Evolutionary conservation across 2,329 filamentous ascomycete species (phyloP).

Genomic region (Colletotrichum sp.): DNA sequence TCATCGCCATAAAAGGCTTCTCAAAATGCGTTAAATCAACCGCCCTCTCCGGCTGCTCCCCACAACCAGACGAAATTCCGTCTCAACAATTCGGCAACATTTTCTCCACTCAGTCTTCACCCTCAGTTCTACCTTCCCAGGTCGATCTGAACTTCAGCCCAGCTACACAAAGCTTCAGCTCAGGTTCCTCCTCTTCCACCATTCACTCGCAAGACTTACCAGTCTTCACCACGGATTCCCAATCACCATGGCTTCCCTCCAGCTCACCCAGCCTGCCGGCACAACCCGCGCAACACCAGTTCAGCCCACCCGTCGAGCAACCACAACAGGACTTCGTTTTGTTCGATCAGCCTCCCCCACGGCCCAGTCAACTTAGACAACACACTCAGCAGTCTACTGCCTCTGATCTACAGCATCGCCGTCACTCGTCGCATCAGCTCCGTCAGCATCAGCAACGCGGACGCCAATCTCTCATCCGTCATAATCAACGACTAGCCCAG

Average conservation of each 20-base stretch:
- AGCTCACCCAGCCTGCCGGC: constrained; percentile 67
- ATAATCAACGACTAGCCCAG: constrained; percentile 64
- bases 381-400: constrained; percentile 37
- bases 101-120: constrained; percentile 68
- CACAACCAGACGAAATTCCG: constrained; percentile 16
- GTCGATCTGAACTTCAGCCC: constrained; percentile 86
- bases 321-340: constrained; percentile 79
- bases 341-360: constrained; percentile 62
- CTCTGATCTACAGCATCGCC: constrained; percentile 38
- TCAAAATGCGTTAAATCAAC: constrained; percentile 16
- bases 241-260: constrained; percentile 81
- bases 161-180: constrained; percentile 58
- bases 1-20: neutral
- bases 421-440: constrained; percentile 46
- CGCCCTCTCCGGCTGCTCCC: neutral
- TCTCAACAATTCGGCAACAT: constrained; percentile 64
- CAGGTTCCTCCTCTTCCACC: constrained; percentile 61
- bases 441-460: constrained; percentile 48
- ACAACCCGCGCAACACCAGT: constrained; percentile 61
- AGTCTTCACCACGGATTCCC: constrained; percentile 85
- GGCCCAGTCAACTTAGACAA: constrained; percentile 46
- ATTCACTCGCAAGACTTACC: constrained; percentile 68
- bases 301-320: constrained; percentile 38
- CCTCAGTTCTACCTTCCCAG: constrained; percentile 74
- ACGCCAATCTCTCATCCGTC: constrained; percentile 34